Base-by-base conservation (phyloP, 371 early-diverging fungal species). In the Conidiobolus coronatus region DNA sequence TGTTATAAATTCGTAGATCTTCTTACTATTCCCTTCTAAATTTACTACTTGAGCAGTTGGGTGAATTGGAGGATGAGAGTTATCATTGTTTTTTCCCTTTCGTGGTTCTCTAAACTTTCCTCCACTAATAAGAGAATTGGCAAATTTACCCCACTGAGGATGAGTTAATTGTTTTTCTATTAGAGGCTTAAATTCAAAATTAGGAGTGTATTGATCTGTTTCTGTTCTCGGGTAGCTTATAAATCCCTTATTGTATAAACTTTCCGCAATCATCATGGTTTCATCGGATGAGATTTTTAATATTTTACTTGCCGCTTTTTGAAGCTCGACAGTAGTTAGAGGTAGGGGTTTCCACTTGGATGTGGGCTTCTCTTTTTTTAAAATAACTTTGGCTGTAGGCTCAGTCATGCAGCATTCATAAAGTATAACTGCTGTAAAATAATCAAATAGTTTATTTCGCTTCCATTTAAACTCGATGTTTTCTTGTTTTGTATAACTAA, bases 201-300 rank as follows among this genome's bases (percentile, higher is more conserved):
- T 67, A 6, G 52, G 45, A 45, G 79, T 79, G 56, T 89, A 99
- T 49, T 80, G 70, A 60, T 98, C 92, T 1, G 99, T 99, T 62
- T 99, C 99, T 7, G 99, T 99, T 55, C 99, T 78, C 7, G 99
- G 99, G 62, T 99, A 99, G 57, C 86, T 86, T 49, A 99, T 89
- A 43, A 84, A 77, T 20, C 99, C 99, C 29, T 65, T 55, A 13
- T 71, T 73, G 63, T 95, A 93, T 12, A 93, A 66, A 0, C 55
- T 57, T 63, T 93, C 92, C 17, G 96, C 92, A 18, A 77, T 57
- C 77, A 54, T 56, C 98, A 99, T 98, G 20, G 89, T 67, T 46
- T 59, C 55, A 47, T 86, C 78, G 6, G 93, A 81, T 6, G 80
- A 63, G 47, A 96, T 73, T 14, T 71, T 64, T 23, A 96, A 64